These are phyloP conservation scores for Lasiosphaeria ovina DNA, from an alignment of 495 filamentous ascomycete genomes.

Conservation along the genomic window DNA sequence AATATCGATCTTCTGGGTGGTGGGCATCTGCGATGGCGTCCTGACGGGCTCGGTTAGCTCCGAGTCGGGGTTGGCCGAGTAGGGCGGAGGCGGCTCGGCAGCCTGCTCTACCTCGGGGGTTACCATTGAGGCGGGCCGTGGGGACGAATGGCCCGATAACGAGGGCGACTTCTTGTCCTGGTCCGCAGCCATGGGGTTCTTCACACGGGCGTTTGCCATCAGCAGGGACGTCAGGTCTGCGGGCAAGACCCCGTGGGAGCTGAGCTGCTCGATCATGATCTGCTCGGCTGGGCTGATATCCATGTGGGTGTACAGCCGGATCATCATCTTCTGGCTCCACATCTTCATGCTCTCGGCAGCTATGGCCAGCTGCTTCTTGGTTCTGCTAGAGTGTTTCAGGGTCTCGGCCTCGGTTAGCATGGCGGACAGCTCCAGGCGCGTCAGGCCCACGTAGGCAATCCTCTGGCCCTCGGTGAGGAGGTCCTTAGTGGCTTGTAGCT, in stretches of 20 bases:
- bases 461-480: conserved; percentile 92
- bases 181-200: conserved; percentile 77
- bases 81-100: conserved; percentile 64
- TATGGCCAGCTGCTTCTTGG: conserved; percentile 66
- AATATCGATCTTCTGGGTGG: conserved; percentile 82
- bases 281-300: conserved; percentile 89
- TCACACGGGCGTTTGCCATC: conserved; percentile 91
- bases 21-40: conserved; percentile 76
- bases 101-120: conserved; percentile 35
- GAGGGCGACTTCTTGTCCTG: conserved; percentile 8
- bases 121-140: conserved; percentile 23
- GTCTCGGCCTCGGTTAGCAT: conserved; percentile 68
- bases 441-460: conserved; percentile 93
- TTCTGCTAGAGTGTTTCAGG: conserved; percentile 52
- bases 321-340: conserved; percentile 98
- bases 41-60: conserved; percentile 68
- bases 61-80: conserved; percentile 65
- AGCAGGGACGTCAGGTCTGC: conserved; percentile 77
- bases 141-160: conserved; percentile 16
- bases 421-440: conserved; percentile 69
- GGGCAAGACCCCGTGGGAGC: conserved; percentile 84
- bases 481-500: conserved; percentile 95
- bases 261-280: conserved; percentile 97
- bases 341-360: conserved; percentile 79
- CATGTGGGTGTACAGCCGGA: conserved; percentile 91